Base-by-base conservation (phyloP, 2,329 filamentous ascomycete genomes). In the Botryosphaeria agaves region DNA sequence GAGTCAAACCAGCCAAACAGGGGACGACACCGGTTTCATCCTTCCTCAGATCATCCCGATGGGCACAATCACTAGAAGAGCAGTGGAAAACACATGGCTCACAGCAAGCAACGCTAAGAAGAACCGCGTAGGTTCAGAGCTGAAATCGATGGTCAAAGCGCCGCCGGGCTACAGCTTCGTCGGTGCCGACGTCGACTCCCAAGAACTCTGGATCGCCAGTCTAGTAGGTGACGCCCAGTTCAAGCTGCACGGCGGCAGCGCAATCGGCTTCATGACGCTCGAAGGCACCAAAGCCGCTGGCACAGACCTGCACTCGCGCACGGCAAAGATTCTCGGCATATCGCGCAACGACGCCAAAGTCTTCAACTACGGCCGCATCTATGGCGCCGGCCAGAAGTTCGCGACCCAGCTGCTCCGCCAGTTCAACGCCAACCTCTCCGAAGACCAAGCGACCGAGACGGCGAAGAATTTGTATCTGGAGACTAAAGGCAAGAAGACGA, bases 361-460 rank as follows among this genome's bases (percentile, higher is more conserved):
- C 1, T 98, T 98, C 64, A 98, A 98, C 51, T 98, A 98, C 44
- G 91, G 91, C 5, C 81, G 91, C 24, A 98, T 98, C 29, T 98
- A 98, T 46, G 91, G 89, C n/a, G 91, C 89, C 4, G 91, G 89
- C 0, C 60, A 95, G 30, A 92, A 84, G 42, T 98, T 98, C 47
- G 89, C 89, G 0, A 75, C 79, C 2, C 91, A 82, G 7, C 62
- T 98, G 2, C 67, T 98, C 2, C 72, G 85, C 5, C 89, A 95
- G 47, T 98, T 98, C 59, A 94, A 95, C 44, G 84, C 87, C 2
- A 65, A 58, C 14, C 59, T 98, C 19, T 77, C 77, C 0, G 89
- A 95, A 43, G 61, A 67, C 18, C 66, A 94, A 52, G 92, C 89
- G 0, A 61, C 69, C 14, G 62, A 72, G 14, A 82, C 77, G 14